Evolutionary conservation across 768 basidiomycete genomes (phyloP).

Genomic region (Exidia glandulosa): DNA sequence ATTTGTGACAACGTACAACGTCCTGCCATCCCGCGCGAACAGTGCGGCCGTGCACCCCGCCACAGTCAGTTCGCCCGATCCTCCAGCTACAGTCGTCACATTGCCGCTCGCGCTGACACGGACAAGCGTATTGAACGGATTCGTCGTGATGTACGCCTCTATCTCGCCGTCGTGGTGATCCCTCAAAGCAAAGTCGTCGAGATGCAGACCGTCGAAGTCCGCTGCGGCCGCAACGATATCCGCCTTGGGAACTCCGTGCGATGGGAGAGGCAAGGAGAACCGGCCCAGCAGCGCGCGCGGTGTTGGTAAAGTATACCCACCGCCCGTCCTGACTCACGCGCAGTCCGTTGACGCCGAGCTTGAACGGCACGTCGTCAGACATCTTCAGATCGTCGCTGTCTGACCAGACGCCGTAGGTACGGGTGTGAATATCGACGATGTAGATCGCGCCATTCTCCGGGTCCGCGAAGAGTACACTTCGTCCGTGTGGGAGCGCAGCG

Average conservation of each 20-base stretch:
- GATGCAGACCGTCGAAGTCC: background rate
- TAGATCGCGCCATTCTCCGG: background rate
- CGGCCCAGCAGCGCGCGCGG: background rate
- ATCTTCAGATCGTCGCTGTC: background rate
- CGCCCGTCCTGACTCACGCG: background rate
- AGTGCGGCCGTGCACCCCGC: background rate
- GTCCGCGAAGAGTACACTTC: background rate
- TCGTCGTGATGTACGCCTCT: background rate
- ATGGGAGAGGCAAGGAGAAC: background rate
- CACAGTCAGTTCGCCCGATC: background rate
- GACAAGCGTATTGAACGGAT: background rate
- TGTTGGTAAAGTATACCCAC: background rate
- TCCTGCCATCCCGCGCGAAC: background rate
- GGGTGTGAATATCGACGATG: background rate
- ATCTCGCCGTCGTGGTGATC: background rate
- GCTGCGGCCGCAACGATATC: background rate
- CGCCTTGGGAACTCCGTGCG: background rate
- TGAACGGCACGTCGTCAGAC: background rate
- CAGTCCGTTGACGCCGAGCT: background rate
- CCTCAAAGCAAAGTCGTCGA: background rate
- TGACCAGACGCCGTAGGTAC: background rate
- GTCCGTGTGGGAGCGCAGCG: background rate
- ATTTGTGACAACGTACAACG: background rate
- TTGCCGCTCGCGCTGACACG: background rate
- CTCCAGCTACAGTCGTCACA: background rate